These are phyloP conservation scores for Cicer yamashitae DNA, from an alignment of 306 rosid species.

Conservation along the genomic window DNA sequence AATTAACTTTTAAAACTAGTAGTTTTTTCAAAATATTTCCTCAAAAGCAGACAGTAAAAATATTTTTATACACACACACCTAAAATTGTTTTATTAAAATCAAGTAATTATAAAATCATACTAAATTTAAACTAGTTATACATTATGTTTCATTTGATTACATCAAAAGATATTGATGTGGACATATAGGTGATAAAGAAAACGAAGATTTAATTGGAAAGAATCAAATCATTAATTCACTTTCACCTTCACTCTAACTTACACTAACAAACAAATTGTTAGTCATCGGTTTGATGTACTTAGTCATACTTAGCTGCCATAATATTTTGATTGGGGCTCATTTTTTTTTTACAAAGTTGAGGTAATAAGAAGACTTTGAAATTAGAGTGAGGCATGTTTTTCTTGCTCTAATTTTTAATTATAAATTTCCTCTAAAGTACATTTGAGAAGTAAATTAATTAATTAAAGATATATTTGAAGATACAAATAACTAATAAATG, in stretches of 20 bases:
- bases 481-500: too few species aligned
- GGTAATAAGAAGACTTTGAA: slow-evolving; percentile 28
- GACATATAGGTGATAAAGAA: background rate
- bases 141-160: background rate
- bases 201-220: background rate
- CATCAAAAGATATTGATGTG: slow-evolving; percentile 1
- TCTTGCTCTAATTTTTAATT: background rate
- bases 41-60: background rate
- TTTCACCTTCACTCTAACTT: slow-evolving; percentile 19
- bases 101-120: background rate
- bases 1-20: too few species aligned
- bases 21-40: background rate
- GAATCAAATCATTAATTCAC: background rate
- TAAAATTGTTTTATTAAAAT: background rate
- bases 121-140: background rate
- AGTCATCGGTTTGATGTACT: background rate
- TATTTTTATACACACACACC: background rate
- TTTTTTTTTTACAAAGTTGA: slow-evolving; percentile 22
- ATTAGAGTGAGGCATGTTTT: slow-evolving; percentile 38
- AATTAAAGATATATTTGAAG: too few species aligned
- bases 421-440: background rate
- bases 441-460: too few species aligned
- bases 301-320: slow-evolving; percentile 49
- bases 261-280: background rate
- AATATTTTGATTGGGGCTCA: background rate